These are phyloP conservation scores for Hypericum perforatum DNA, from an alignment of 345 rosid species.

Conservation along the genomic window DNA sequence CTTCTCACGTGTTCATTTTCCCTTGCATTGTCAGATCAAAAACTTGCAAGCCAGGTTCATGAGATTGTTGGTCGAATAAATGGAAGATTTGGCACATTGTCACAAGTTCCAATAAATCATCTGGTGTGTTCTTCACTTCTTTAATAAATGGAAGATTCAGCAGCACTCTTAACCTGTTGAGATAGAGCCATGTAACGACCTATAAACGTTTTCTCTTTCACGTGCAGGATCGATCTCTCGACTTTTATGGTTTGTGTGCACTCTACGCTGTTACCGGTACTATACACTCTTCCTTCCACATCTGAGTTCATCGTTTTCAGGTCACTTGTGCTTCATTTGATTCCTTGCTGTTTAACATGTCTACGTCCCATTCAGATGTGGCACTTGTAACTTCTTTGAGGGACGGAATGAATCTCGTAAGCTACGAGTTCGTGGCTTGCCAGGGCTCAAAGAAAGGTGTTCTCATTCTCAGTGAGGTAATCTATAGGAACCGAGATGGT, in stretches of 20 bases:
- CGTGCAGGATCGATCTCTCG: constrained; percentile 92
- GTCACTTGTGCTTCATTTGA: neutral
- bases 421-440: constrained; percentile 98
- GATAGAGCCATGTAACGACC: neutral
- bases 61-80: constrained; percentile 99
- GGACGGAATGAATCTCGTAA: constrained; percentile 99
- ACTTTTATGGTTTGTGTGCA: constrained; percentile 75
- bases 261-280: constrained; percentile 96
- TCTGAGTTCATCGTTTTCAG: constrained; percentile 1
- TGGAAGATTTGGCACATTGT: constrained; percentile 95
- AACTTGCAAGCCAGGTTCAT: constrained; percentile 99
- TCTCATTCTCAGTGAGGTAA: constrained; percentile 98
- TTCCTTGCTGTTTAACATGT: neutral
- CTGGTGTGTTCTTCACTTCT: constrained; percentile 50
- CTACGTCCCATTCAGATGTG: constrained; percentile 51
- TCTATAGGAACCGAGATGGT: constrained; percentile 1
- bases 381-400: constrained; percentile 95
- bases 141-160: neutral
- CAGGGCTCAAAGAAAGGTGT: constrained; percentile 96
- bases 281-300: constrained; percentile 6
- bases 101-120: constrained; percentile 92
- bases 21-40: constrained; percentile 56
- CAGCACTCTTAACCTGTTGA: too few species aligned
- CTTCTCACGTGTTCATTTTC: neutral
- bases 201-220: neutral